A percentile compares a stretch with the other conserved stretches of the same genome.
Conservation (phyloP, 805 yeast genomes). For the Candida piceae region DNA sequence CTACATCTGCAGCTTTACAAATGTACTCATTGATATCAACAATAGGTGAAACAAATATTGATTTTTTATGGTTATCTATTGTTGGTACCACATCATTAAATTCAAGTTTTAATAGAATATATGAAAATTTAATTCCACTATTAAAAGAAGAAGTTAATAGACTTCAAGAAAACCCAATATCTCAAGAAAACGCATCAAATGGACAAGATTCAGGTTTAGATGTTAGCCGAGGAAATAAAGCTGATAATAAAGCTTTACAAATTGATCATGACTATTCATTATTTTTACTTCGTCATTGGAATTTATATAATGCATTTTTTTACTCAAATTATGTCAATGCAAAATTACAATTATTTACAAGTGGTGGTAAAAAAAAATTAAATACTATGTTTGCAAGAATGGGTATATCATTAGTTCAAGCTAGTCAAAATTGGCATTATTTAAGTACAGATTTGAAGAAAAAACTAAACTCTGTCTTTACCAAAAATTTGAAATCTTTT, state of each 20-base stretch:
- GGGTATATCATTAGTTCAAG: conserved; percentile 89
- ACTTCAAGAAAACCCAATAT: conserved; percentile 36
- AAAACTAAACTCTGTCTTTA: conserved; percentile 63
- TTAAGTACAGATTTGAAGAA: conserved; percentile 78
- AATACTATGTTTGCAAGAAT: conserved; percentile 92
- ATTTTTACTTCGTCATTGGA: conserved; percentile 87
- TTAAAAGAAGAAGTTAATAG: conserved; percentile 80
- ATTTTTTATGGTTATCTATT: conserved; percentile 77
- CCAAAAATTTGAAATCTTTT: conserved; percentile 63
- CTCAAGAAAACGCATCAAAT: conserved; percentile 3
- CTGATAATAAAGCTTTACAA: conserved; percentile 38
- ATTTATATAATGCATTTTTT: conserved; percentile 82
- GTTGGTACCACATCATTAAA: conserved; percentile 85
- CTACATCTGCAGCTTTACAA: conserved; percentile 72
- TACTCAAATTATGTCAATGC: conserved; percentile 92
- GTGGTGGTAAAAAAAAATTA: conserved; percentile 78
- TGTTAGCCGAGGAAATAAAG: conserved; percentile 24
- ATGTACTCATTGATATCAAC: conserved; percentile 74
- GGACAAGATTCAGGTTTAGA: conserved; percentile 7
- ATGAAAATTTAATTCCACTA: conserved; percentile 65
- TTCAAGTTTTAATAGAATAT: conserved; percentile 66
- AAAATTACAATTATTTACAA: conserved; percentile 82
- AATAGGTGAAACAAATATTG: conserved; percentile 74
- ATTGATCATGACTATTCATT: conserved; percentile 82
- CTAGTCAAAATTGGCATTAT: conserved; percentile 89